A percentile compares a stretch with the other conserved stretches of the same genome.
phyloP scores from a whole-genome alignment of 768 basidiomycete species.

The Podaxis mareebaensis region DNA sequence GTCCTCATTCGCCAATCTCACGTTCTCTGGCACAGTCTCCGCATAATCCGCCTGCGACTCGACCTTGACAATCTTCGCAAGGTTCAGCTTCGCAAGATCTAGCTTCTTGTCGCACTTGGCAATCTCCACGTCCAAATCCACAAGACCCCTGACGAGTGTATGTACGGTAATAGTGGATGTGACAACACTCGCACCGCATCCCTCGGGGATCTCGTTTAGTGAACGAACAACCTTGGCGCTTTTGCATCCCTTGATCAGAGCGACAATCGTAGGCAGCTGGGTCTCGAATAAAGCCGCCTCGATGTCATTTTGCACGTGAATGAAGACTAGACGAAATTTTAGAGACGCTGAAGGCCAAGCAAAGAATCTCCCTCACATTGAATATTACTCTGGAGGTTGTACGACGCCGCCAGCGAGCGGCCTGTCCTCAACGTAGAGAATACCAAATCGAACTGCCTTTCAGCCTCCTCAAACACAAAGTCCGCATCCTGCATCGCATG shows the following conservation, averaged over 20 bases:
- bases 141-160: constrained; percentile 89
- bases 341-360: constrained; percentile 3
- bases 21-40: constrained; percentile 76
- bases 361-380: constrained; percentile 53
- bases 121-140: constrained; percentile 88
- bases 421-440: constrained; percentile 77
- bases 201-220: constrained; percentile 72
- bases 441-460: constrained; percentile 83
- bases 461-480: constrained; percentile 70
- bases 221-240: constrained; percentile 67
- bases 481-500: constrained; percentile 47
- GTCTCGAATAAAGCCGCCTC: constrained; percentile 70
- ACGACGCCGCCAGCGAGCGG: constrained; percentile 85
- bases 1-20: constrained; percentile 73
- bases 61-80: constrained; percentile 77
- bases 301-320: constrained; percentile 64
- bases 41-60: constrained; percentile 77
- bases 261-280: constrained; percentile 73
- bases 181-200: constrained; percentile 85
- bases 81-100: constrained; percentile 62
- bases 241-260: constrained; percentile 89
- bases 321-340: constrained; percentile 56
- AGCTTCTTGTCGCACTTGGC: constrained; percentile 90
- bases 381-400: constrained; percentile 84
- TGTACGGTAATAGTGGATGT: constrained; percentile 75